Evolutionary conservation across 164 flowering plant genomes (phyloP).

Genomic region (Sedum album): DNA sequence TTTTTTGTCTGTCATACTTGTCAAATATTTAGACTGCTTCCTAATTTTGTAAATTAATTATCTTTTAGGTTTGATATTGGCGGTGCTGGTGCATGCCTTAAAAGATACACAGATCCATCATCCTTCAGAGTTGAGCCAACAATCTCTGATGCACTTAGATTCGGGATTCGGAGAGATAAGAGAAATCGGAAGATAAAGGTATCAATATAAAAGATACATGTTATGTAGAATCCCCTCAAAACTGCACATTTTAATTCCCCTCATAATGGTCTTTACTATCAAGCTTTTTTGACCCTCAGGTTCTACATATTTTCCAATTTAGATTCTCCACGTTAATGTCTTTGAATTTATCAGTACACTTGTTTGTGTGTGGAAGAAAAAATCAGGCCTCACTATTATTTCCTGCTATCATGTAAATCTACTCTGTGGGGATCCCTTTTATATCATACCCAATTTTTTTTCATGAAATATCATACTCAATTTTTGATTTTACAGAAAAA

Average conservation of each 20-base stretch:
- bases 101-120: slow-evolving; percentile 95
- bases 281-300: not conserved
- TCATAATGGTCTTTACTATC: not conserved
- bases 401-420: not conserved
- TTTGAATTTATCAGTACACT: slow-evolving; percentile 36
- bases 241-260: not conserved
- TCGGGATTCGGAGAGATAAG: slow-evolving; percentile 54
- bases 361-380: slow-evolving; percentile 5
- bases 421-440: not conserved
- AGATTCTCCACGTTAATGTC: no score
- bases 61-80: slow-evolving; percentile 80
- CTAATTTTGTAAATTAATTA: not conserved
- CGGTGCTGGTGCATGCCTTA: slow-evolving; percentile 97
- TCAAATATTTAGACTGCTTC: not conserved
- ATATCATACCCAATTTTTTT: not conserved
- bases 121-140: slow-evolving; percentile 56
- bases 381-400: not conserved
- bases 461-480: not conserved
- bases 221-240: not conserved
- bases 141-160: slow-evolving; percentile 20
- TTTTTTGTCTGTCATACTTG: not conserved
- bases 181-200: slow-evolving; percentile 75
- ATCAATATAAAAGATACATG: not conserved
- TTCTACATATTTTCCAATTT: slow-evolving; percentile 29
- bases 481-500: slow-evolving; percentile 44